These are phyloP conservation scores for Hura crepitans DNA, from an alignment of 441 rosid species.

Conservation along the genomic window DNA sequence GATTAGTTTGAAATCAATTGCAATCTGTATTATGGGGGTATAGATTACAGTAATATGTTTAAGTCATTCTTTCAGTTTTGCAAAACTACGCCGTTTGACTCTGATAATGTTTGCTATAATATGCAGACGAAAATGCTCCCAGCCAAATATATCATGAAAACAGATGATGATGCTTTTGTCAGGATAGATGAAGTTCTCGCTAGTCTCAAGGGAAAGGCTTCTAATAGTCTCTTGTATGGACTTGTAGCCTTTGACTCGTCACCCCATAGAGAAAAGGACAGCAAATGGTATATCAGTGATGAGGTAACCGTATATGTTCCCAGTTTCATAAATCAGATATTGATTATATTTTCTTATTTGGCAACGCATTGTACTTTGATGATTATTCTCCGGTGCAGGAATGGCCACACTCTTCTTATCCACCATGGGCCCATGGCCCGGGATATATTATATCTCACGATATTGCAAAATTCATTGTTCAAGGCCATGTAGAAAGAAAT, in stretches of 20 bases:
- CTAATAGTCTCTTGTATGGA: conserved; percentile 62
- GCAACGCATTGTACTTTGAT: conserved; percentile 7
- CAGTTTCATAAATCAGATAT: background rate
- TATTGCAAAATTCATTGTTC: conserved; percentile 69
- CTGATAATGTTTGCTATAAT: conserved; percentile 5
- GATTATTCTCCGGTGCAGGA: conserved; percentile 41
- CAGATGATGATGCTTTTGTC: conserved; percentile 90
- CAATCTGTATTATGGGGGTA: conserved; percentile 88
- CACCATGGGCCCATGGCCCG: conserved; percentile 97
- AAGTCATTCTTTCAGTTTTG: background rate
- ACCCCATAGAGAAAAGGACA: conserved; percentile 68
- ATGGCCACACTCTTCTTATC: conserved; percentile 65
- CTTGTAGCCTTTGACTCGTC: conserved; percentile 60
- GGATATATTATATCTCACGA: conserved; percentile 74
- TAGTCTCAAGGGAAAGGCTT: conserved; percentile 52
- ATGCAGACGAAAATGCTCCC: conserved; percentile 74
- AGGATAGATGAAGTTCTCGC: conserved; percentile 71
- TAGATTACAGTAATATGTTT: conserved; percentile 9
- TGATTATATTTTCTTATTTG: conserved; percentile 13
- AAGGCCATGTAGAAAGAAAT: conserved; percentile 58
- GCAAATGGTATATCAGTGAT: conserved; percentile 77
- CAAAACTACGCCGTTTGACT: background rate
- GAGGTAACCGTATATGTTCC: conserved; percentile 51
- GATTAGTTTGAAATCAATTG: conserved; percentile 76
- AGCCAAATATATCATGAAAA: conserved; percentile 85